Base-by-base conservation (phyloP, 176 grass and related monocot species). In the Puya raimondii region DNA sequence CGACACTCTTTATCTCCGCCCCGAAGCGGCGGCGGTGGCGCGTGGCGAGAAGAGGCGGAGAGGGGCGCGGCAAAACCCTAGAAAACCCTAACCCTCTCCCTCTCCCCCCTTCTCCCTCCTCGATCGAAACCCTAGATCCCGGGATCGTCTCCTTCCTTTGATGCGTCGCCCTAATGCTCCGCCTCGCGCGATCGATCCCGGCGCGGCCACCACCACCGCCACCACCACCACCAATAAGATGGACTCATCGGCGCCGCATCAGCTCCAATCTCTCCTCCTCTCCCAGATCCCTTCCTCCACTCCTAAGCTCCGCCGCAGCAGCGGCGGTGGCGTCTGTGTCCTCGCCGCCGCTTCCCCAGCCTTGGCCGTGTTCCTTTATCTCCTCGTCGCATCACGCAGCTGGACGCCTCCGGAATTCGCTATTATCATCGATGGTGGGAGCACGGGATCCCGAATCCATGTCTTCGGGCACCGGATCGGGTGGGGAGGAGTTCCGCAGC, bases 381-480 rank as follows among this genome's bases (percentile, higher is more conserved):
- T 73, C 67, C 73, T 74, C 48, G 23, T 70, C 3, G 23, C 47
- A 12, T 47, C 65, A 16, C 15, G 53, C 27, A 15, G 22, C 66
- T 64, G 23, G 69, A 51, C 51, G 47, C 14, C 67, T 42, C 67
- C 26, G 49, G 72, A 49, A 51, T 96, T 88, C 11, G 74, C 81
- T 48, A 73, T 96, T 27, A 54, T 96, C 56, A 92, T 96, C 53
- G 86, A 92, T 81, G 88, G 82, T 23, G 86, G 88, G 63, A 96
- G 88, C 74, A 89, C 92, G 5, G 88, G 92, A 66, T 87, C 81
- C 53, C 84, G 88, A 49, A 72, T 89, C 69, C 92, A 96, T 72
- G 73, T 96, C 18, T 88, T 96, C 70, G 73, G 78, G 33, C 89
- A 80, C 47, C 68, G 47, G 29, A 57, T 66, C 2, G 63, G 9